A percentile compares a stretch with the other conserved stretches of the same genome.
phyloP scores from a whole-genome alignment of 768 basidiomycete genomes.

The Boletus tomentosulus region DNA sequence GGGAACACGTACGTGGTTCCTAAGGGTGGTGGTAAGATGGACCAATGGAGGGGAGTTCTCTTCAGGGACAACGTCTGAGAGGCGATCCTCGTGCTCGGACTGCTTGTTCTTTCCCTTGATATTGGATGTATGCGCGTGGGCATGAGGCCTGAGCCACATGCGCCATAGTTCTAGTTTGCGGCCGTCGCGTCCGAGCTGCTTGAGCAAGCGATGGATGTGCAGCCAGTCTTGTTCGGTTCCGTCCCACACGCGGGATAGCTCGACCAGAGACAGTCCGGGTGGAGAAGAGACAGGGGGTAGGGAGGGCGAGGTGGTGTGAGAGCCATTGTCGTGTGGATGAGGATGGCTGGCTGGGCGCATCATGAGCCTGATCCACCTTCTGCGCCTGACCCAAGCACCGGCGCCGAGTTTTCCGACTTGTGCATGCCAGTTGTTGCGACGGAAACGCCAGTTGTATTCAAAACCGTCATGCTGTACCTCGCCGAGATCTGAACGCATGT shows the following conservation, averaged over 20 bases:
- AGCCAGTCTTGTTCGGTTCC: slow-evolving; percentile 60
- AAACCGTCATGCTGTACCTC: slow-evolving; percentile 81
- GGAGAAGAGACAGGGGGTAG: slow-evolving; percentile 10
- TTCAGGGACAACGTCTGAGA: slow-evolving; percentile 2
- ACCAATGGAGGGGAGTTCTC: slow-evolving; percentile 32
- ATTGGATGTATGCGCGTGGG: slow-evolving; percentile 7
- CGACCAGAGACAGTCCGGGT: slow-evolving; percentile 15
- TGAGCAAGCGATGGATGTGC: slow-evolving; percentile 50
- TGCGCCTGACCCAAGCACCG: slow-evolving; percentile 72
- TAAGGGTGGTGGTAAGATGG: slow-evolving; percentile 49
- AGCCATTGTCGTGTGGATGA: slow-evolving; percentile 1
- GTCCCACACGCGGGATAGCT: slow-evolving; percentile 46
- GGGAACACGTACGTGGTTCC: slow-evolving; percentile 50
- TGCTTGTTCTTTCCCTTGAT: slow-evolving; percentile 40
- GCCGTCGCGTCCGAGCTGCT: slow-evolving; percentile 57
- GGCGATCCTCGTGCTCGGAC: slow-evolving; percentile 28
- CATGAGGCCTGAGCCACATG: slow-evolving; percentile 54
- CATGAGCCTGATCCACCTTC: slow-evolving; percentile 85
- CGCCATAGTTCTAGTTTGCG: slow-evolving; percentile 74
- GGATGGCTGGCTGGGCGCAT: slow-evolving; percentile 51
- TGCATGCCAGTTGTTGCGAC: slow-evolving; percentile 61
- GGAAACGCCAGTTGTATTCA: slow-evolving; percentile 81
- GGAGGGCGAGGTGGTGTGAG: background rate
- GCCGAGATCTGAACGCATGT: slow-evolving; percentile 75
- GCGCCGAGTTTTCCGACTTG: slow-evolving; percentile 54